Base-by-base conservation (phyloP, 768 basidiomycete genomes). In the Harrya chromipes region DNA sequence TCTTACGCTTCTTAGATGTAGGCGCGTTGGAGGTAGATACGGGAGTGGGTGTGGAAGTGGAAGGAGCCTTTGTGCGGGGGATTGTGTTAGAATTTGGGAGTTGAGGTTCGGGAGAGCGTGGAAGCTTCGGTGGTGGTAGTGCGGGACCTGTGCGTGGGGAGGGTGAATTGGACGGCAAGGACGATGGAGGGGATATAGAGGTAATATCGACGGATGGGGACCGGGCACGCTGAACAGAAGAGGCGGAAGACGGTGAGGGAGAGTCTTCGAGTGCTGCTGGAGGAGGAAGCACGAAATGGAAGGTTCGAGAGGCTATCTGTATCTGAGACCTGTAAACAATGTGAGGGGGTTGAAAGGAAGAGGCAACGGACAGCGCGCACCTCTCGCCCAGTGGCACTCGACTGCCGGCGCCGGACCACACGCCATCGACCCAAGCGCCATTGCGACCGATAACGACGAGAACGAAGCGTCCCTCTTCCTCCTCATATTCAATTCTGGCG, bases 341-440 rank as follows among this genome's bases (percentile, higher is more conserved):
- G 46, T 62, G 38, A 57, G 56, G 35, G 40, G 40, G 26, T 33
- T 36, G 29, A 24, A 43, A 45, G 33, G 21, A 31, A 5, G 37
- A 20, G 36, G 13, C 24, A 27, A 19, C 38, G 23, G 33, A 31
- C 12, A 27, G 40, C 23, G 68, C 76, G 43, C 50, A 93, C 95
- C 90, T 80, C 66, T 93, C 90, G 33, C 85, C 76, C 19, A 99
- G 73, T 26, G 88, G 81, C n/a, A 93, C 87, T 52, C 84, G 82
- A 52, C 87, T 86, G 14, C 94, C 92, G 56, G 89, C 85, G 11
- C 87, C 88, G 42, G 84, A 85, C 90, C 94, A 99, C n/a, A 90
- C 83, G 26, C 94, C 94, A 56, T 98, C 94, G 5, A 99, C 93
- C 88, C 94, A 97, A 16, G 94, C 94, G 12, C 97, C 97, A 61